A percentile compares a stretch with the other conserved stretches of the same genome.
Conservation (phyloP, 441 rosid genomes). For the Manihot esculenta region DNA sequence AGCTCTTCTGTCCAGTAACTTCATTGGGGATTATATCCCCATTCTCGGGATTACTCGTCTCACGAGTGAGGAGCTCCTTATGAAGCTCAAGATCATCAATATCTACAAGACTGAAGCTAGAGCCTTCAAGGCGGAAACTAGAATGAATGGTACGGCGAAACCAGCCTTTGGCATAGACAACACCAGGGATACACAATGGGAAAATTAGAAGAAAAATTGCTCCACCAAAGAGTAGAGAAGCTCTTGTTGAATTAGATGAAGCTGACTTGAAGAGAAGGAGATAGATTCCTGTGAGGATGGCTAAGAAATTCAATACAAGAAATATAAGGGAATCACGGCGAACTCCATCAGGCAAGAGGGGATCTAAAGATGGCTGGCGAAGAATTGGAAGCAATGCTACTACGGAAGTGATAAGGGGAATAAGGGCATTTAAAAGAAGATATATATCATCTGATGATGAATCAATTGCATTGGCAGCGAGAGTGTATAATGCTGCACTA, state of each 20-base stretch:
- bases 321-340: slow-evolving; percentile 74
- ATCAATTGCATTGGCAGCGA: slow-evolving; percentile 64
- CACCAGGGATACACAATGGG: slow-evolving; percentile 79
- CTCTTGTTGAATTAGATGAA: slow-evolving; percentile 29
- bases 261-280: slow-evolving; percentile 62
- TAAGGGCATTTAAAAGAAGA: slow-evolving; percentile 70
- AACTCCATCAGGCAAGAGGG: slow-evolving; percentile 68
- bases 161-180: slow-evolving; percentile 76
- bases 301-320: slow-evolving; percentile 62
- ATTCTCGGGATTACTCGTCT: slow-evolving; percentile 37
- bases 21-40: slow-evolving; percentile 29
- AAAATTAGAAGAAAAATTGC: slow-evolving; percentile 66
- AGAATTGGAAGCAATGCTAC: slow-evolving; percentile 74
- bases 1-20: slow-evolving; percentile 30
- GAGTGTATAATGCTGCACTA: slow-evolving; percentile 82
- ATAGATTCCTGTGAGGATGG: slow-evolving; percentile 69
- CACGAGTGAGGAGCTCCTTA: slow-evolving; percentile 53
- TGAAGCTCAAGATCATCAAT: slow-evolving; percentile 85
- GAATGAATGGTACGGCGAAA: slow-evolving; percentile 57
- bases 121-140: slow-evolving; percentile 56
- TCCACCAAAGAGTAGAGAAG: slow-evolving; percentile 62
- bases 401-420: slow-evolving; percentile 66
- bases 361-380: slow-evolving; percentile 75
- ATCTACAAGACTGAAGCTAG: slow-evolving; percentile 76
- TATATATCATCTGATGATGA: slow-evolving; percentile 56